phyloP scores from a whole-genome alignment of 2,329 filamentous ascomycete genomes.

The Tolypocladium guangdongense region DNA sequence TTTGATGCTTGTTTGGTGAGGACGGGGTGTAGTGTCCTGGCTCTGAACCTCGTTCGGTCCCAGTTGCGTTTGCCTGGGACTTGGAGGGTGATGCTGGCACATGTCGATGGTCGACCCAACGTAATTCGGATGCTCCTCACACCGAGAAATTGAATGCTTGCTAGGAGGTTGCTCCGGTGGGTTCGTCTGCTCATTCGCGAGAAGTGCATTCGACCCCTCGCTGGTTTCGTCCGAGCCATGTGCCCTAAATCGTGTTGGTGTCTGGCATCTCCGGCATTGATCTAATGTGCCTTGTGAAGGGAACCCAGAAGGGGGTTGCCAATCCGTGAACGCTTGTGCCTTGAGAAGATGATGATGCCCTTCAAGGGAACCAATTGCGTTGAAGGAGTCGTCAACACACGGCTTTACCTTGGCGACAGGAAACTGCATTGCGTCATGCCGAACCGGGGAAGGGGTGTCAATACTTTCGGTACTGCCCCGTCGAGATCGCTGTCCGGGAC shows the following conservation, averaged over 20 bases:
- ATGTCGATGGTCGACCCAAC: neutral
- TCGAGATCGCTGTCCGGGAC: neutral
- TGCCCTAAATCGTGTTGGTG: neutral
- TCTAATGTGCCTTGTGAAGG: neutral
- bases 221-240: too few relatives aligned
- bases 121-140: slow-evolving; percentile 1
- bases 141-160: neutral
- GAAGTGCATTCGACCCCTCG: neutral
- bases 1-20: neutral
- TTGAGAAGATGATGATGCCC: slow-evolving; percentile 7
- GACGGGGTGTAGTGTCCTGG: neutral
- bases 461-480: neutral
- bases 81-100: neutral
- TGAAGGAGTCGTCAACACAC: slow-evolving; percentile 1
- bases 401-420: slow-evolving; percentile 2
- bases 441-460: neutral
- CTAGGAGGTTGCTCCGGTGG: neutral
- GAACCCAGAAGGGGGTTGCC: slow-evolving; percentile 1
- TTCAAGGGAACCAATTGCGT: slow-evolving; percentile 1
- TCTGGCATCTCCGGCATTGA: slow-evolving; percentile 1
- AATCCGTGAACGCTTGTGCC: slow-evolving; percentile 1
- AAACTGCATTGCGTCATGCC: neutral
- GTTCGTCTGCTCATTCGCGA: neutral
- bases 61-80: neutral
- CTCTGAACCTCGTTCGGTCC: neutral